phyloP scores from a whole-genome alignment of 108 stramenopile species.

The Stephanodiscus triporus region DNA sequence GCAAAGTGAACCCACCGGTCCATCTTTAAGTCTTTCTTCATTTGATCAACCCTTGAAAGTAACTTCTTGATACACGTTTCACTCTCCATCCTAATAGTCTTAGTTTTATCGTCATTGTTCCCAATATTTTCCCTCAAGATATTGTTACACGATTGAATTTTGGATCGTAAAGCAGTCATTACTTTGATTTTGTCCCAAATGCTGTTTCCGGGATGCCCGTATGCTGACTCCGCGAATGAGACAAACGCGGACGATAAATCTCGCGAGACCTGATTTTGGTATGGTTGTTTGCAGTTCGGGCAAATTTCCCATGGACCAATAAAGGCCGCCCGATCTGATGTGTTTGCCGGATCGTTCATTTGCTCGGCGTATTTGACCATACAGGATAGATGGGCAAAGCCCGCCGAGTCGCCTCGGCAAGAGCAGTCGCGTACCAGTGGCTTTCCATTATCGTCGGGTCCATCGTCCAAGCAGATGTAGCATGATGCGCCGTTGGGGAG shows the following conservation, averaged over 20 bases:
- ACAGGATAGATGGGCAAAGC: no score
- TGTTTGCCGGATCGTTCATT: no score
- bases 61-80: not conserved
- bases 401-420: no score
- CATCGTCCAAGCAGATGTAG: no score
- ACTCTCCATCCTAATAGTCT: not conserved
- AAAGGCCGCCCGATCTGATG: no score
- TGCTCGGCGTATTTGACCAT: no score
- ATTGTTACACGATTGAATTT: not conserved
- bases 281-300: not conserved
- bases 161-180: not conserved
- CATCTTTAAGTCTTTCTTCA: not conserved
- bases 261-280: not conserved
- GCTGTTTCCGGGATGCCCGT: not conserved
- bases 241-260: slow-evolving; percentile 2
- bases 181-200: not conserved
- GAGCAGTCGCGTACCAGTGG: no score
- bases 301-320: not conserved
- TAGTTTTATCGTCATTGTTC: no score
- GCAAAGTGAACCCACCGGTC: not conserved
- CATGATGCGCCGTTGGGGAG: no score
- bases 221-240: not conserved
- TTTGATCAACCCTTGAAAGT: not conserved
- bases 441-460: no score
- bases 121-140: no score